These are phyloP conservation scores for Termitomyces sp. DNA, from an alignment of 768 basidiomycete genomes.

Conservation along the genomic window DNA sequence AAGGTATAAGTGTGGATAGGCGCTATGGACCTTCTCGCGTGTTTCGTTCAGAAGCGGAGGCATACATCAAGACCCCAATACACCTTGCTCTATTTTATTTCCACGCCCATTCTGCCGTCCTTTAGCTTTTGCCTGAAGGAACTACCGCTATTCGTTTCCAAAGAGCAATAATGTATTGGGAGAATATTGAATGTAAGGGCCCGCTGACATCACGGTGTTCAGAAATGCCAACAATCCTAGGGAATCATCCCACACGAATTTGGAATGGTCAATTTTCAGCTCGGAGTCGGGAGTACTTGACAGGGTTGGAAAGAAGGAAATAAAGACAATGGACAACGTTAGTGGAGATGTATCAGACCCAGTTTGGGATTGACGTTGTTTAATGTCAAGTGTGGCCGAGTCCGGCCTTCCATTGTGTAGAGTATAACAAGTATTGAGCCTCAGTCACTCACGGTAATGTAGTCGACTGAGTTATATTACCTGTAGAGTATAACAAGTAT, in stretches of 20 bases:
- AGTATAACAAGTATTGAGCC: too few relatives aligned
- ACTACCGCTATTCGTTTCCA: slow-evolving; percentile 36
- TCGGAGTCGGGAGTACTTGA: slow-evolving; percentile 6
- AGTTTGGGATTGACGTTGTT: slow-evolving; percentile 13
- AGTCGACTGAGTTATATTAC: too few relatives aligned
- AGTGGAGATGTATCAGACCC: slow-evolving; percentile 14
- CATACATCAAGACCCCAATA: too few relatives aligned
- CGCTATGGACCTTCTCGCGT: too few relatives aligned
- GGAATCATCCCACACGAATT: background rate
- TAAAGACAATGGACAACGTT: slow-evolving; percentile 14
- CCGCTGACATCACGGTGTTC: slow-evolving; percentile 28
- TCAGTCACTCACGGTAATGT: too few relatives aligned
- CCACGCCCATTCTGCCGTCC: too few relatives aligned
- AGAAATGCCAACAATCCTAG: slow-evolving; percentile 8
- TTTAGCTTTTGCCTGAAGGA: too few relatives aligned
- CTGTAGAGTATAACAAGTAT: too few relatives aligned
- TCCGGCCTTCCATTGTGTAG: too few relatives aligned
- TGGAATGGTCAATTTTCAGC: slow-evolving; percentile 5
- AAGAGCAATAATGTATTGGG: background rate
- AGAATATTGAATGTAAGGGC: background rate
- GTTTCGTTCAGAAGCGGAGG: too few relatives aligned
- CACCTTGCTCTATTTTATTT: too few relatives aligned
- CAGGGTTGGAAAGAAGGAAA: slow-evolving; percentile 13
- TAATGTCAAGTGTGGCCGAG: background rate
- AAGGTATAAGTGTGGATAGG: slow-evolving; percentile 29